phyloP scores from a whole-genome alignment of 257 asterid species.

The Cordia subcordata region DNA sequence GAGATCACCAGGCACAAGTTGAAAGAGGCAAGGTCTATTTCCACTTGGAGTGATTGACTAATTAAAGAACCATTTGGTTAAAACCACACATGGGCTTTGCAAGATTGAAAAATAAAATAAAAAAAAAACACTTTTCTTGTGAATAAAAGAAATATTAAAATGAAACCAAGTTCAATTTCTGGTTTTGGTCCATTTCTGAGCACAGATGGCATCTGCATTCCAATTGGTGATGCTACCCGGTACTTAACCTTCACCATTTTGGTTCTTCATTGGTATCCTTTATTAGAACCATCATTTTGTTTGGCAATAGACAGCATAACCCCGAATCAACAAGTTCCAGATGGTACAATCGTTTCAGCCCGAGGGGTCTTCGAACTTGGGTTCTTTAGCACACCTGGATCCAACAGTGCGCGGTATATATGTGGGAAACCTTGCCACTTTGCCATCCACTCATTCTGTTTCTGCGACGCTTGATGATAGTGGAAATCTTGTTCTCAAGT shows the following conservation, averaged over 20 bases:
- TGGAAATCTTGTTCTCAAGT: slow-evolving; percentile 40
- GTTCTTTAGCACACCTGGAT: slow-evolving; percentile 32
- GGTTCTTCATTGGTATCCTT: neutral
- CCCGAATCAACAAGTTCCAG: slow-evolving; percentile 7
- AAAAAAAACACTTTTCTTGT: neutral
- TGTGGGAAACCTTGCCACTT: slow-evolving; percentile 33
- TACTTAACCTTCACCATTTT: neutral
- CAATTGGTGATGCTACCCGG: neutral
- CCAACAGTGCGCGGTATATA: slow-evolving; percentile 22
- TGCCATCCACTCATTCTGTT: slow-evolving; percentile 16
- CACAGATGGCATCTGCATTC: neutral
- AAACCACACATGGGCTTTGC: neutral
- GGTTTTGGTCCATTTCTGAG: neutral
- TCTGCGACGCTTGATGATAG: slow-evolving; percentile 32
- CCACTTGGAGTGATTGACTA: too few relatives aligned
- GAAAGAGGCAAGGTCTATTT: too few relatives aligned
- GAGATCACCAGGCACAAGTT: too few relatives aligned
- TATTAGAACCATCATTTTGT: neutral
- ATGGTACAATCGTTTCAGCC: slow-evolving; percentile 35
- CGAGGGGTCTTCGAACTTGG: slow-evolving; percentile 38
- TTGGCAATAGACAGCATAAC: slow-evolving; percentile 17
- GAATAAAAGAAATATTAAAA: too few relatives aligned
- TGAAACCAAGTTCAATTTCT: neutral
- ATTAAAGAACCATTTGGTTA: too few relatives aligned
- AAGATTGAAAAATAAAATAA: too few relatives aligned